These are phyloP conservation scores for Bertia moriformis DNA, from an alignment of 2,329 filamentous ascomycete genomes.

Conservation along the genomic window DNA sequence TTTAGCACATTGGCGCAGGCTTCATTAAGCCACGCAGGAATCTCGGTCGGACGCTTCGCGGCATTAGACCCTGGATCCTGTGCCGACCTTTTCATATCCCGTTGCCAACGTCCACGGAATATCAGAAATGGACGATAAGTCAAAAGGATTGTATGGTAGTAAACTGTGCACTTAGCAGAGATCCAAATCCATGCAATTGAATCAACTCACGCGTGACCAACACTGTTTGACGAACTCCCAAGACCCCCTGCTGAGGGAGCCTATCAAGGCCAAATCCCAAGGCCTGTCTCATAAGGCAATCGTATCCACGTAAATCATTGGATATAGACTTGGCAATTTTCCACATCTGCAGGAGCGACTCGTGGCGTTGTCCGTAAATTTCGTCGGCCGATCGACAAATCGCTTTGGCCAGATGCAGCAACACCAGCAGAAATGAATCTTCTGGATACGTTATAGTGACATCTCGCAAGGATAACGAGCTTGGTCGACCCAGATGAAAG, in stretches of 20 bases:
- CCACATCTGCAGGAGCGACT: conserved; percentile 4
- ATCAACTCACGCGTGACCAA: neutral
- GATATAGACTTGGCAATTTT: neutral
- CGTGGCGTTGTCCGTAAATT: conserved; percentile 17
- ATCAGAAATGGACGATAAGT: conserved; percentile 20
- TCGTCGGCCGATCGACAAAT: conserved; percentile 15
- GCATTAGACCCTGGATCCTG: neutral
- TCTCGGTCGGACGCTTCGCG: conserved; percentile 7
- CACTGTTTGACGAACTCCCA: neutral
- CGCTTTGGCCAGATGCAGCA: conserved; percentile 12
- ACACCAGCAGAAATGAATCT: conserved; percentile 13
- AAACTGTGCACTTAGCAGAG: conserved; percentile 11
- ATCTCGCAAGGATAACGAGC: conserved; percentile 13
- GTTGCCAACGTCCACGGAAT: conserved; percentile 17
- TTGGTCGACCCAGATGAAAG: conserved; percentile 17
- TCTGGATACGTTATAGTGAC: conserved; percentile 13
- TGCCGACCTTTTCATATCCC: conserved; percentile 7
- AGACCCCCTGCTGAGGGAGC: neutral
- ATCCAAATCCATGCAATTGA: neutral
- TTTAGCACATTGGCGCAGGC: conserved; percentile 16
- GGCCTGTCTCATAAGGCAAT: neutral
- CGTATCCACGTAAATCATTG: neutral
- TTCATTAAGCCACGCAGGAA: conserved; percentile 18
- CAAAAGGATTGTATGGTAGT: conserved; percentile 16
- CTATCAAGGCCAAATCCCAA: neutral